phyloP scores from a whole-genome alignment of 2,329 filamentous ascomycete genomes.

The Fusarium haematococcum region DNA sequence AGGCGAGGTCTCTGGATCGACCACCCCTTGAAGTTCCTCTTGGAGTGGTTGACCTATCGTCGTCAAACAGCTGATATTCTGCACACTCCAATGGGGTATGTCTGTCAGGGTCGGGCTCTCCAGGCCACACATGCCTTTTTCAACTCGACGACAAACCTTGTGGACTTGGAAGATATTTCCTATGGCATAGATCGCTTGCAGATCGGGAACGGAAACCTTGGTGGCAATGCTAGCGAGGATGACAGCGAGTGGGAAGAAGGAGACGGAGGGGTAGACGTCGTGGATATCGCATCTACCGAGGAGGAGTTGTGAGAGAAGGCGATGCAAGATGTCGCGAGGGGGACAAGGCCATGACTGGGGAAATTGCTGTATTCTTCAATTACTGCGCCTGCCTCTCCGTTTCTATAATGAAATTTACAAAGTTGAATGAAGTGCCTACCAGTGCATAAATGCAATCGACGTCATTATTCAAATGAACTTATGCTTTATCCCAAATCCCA shows the following conservation, averaged over 20 bases:
- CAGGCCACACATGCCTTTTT: constrained; percentile 64
- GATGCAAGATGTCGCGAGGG: background rate
- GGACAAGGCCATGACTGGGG: background rate
- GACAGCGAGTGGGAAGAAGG: constrained; percentile 39
- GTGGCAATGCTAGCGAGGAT: constrained; percentile 7
- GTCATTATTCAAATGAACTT: background rate
- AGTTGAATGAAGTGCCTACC: background rate
- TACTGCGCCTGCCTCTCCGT: background rate
- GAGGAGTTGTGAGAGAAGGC: background rate
- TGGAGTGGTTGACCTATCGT: constrained; percentile 66
- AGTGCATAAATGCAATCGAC: background rate
- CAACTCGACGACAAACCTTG: background rate
- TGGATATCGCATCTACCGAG: background rate
- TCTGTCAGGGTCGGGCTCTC: constrained; percentile 62
- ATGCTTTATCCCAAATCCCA: background rate
- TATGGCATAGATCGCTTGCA: background rate
- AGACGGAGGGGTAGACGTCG: background rate
- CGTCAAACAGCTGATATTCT: constrained; percentile 67
- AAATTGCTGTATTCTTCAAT: background rate
- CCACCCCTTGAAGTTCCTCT: constrained; percentile 58
- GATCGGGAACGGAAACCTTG: background rate
- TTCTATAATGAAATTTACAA: background rate
- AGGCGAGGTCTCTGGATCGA: background rate
- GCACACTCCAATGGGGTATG: constrained; percentile 69
- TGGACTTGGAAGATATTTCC: background rate